Evolutionary conservation across 345 rosid genomes (phyloP).

Genomic region (Hirschfeldia incana): DNA sequence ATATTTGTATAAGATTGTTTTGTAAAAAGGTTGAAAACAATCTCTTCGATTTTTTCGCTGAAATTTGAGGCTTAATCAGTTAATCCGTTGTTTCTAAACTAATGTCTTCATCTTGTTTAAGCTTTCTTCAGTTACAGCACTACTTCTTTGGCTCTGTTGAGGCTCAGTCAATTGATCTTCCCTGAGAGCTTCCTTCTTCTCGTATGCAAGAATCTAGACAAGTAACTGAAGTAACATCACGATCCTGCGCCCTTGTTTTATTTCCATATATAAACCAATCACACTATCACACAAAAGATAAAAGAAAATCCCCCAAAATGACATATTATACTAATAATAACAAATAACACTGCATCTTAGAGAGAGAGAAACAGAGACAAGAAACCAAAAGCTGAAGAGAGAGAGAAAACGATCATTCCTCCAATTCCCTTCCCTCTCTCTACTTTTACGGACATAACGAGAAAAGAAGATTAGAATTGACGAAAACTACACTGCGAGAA

Average conservation of each 20-base stretch:
- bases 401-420: conserved; percentile 6
- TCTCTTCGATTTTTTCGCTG: not conserved
- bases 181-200: not conserved
- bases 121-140: not conserved
- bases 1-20: conserved; percentile 12
- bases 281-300: not conserved
- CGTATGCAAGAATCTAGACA: not conserved
- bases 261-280: not conserved
- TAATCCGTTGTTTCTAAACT: not conserved
- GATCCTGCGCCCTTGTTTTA: not conserved
- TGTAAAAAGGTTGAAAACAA: conserved; percentile 1
- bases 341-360: not conserved
- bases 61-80: not conserved
- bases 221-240: not conserved
- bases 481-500: conserved; percentile 32
- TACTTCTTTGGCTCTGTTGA: not conserved
- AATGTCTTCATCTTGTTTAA: not conserved
- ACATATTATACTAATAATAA: not conserved
- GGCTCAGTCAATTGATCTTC: not conserved
- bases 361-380: not conserved
- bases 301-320: not conserved
- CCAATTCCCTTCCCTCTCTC: conserved; percentile 2
- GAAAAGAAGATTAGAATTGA: conserved; percentile 1
- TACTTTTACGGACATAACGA: conserved; percentile 20
- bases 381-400: conserved; percentile 10